A percentile compares a stretch with the other conserved stretches of the same genome.
These are phyloP conservation scores for Ministeria vibrans DNA, from an alignment of 78 protist genomes.

Conservation along the genomic window DNA sequence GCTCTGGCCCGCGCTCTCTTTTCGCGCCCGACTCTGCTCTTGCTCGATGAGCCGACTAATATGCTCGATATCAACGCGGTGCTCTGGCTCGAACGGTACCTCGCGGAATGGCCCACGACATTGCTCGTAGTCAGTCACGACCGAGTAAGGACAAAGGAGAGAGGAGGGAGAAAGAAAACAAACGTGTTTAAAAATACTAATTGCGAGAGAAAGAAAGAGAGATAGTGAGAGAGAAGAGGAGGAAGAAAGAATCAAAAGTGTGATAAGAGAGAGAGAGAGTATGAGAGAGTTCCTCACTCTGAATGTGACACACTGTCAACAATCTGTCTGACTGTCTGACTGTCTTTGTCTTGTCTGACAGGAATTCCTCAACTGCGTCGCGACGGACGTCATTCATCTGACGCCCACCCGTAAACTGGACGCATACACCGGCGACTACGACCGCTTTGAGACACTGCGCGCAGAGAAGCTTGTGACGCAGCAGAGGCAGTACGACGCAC, in stretches of 20 bases:
- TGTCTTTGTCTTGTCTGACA: too few relatives aligned
- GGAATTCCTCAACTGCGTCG: slow-evolving; percentile 71
- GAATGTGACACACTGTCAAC: too few relatives aligned
- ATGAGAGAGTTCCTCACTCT: too few relatives aligned
- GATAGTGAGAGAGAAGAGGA: too few relatives aligned
- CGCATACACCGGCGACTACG: slow-evolving; percentile 2
- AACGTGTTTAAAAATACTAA: too few relatives aligned
- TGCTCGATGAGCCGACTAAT: slow-evolving; percentile 87
- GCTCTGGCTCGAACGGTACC: slow-evolving; percentile 77
- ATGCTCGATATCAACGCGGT: slow-evolving; percentile 77
- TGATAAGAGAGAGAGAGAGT: too few relatives aligned
- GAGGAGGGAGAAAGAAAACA: too few relatives aligned
- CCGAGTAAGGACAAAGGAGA: too few relatives aligned
- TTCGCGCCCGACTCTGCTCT: slow-evolving; percentile 50
- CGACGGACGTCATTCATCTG: slow-evolving; percentile 63
- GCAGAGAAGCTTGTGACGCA: not conserved
- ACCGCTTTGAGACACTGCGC: not conserved
- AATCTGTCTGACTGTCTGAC: too few relatives aligned
- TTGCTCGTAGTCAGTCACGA: slow-evolving; percentile 77
- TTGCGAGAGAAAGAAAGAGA: too few relatives aligned
- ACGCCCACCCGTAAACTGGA: not conserved
- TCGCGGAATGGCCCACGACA: slow-evolving; percentile 12
- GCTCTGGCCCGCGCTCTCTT: slow-evolving; percentile 93
- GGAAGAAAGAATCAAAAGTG: too few relatives aligned
- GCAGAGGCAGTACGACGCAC: not conserved